These are phyloP conservation scores for Geotrichum europaeum DNA, from an alignment of 1,139 yeast species.

Conservation along the genomic window DNA sequence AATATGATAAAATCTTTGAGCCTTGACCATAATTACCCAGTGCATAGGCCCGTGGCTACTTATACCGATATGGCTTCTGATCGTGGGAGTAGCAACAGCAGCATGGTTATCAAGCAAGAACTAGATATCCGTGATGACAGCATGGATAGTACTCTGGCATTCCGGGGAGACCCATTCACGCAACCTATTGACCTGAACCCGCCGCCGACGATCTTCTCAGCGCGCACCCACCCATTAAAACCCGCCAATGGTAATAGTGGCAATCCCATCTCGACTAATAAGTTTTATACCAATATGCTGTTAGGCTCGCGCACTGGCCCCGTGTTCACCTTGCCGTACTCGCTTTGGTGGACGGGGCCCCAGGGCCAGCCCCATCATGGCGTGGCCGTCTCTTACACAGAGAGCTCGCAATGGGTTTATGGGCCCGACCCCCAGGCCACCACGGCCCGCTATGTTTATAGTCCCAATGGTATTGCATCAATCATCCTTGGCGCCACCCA, in stretches of 20 bases:
- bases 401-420: constrained; percentile 52
- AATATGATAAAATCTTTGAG: too few relatives aligned
- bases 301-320: constrained; percentile 45
- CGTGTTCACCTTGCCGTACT: constrained; percentile 11
- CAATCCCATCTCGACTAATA: constrained; percentile 69
- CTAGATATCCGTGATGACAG: not conserved
- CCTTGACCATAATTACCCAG: too few relatives aligned
- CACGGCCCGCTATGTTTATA: constrained; percentile 34
- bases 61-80: too few relatives aligned
- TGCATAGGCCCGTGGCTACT: too few relatives aligned
- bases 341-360: constrained; percentile 3
- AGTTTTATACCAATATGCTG: constrained; percentile 73
- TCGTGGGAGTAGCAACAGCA: too few relatives aligned
- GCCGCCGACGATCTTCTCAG: constrained; percentile 5
- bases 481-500: constrained; percentile 32
- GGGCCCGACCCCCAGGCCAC: constrained; percentile 46
- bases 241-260: constrained; percentile 1
- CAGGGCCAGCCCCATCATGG: constrained; percentile 39
- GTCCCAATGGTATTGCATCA: constrained; percentile 37
- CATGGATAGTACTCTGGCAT: not conserved
- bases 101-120: not conserved
- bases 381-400: constrained; percentile 62
- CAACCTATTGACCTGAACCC: not conserved
- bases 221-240: constrained; percentile 11
- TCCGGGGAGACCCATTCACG: not conserved